phyloP scores from a whole-genome alignment of 1,284 basidiomycete genomes.

The Butyriboletus appendiculatus region DNA sequence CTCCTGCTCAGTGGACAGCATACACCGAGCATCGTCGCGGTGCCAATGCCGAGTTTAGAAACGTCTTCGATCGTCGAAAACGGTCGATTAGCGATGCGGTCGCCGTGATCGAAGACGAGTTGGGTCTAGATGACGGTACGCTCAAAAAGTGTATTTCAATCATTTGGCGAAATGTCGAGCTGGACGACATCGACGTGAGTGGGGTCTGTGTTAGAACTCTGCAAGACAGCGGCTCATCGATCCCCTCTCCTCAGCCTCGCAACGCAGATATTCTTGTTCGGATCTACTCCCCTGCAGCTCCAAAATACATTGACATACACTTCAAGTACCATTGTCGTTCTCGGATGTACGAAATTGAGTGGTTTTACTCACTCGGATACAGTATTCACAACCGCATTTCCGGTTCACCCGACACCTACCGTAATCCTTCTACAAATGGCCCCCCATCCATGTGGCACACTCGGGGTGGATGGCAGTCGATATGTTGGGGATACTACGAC shows the following conservation, averaged over 20 bases:
- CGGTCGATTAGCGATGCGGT: not conserved
- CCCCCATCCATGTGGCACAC: conserved; percentile 5
- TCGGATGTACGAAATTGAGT: conserved; percentile 3
- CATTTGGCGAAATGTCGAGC: not conserved
- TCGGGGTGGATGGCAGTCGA: conserved; percentile 14
- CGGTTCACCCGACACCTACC: not conserved
- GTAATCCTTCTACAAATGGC: not conserved
- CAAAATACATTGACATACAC: conserved; percentile 19
- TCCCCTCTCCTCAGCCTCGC: conserved; percentile 7
- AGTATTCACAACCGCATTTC: conserved; percentile 8
- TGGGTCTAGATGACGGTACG: not conserved
- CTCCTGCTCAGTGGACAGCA: conserved; percentile 4
- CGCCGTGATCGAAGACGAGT: conserved; percentile 2
- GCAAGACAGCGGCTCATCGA: not conserved
- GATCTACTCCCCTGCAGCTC: conserved; percentile 12
- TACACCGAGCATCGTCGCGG: conserved; percentile 12
- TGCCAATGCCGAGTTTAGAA: not conserved
- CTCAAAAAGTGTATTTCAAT: conserved; percentile 17
- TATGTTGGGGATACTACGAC: conserved; percentile 17
- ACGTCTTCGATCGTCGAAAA: not conserved
- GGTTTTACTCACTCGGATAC: conserved; percentile 20
- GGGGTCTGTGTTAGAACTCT: too few species aligned
- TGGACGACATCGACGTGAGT: conserved; percentile 7
- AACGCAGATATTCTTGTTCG: conserved; percentile 4
- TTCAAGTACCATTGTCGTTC: conserved; percentile 11